These are phyloP conservation scores for Aspergillus ochraceoroseus DNA, from an alignment of 2,329 filamentous ascomycete genomes.

Conservation along the genomic window DNA sequence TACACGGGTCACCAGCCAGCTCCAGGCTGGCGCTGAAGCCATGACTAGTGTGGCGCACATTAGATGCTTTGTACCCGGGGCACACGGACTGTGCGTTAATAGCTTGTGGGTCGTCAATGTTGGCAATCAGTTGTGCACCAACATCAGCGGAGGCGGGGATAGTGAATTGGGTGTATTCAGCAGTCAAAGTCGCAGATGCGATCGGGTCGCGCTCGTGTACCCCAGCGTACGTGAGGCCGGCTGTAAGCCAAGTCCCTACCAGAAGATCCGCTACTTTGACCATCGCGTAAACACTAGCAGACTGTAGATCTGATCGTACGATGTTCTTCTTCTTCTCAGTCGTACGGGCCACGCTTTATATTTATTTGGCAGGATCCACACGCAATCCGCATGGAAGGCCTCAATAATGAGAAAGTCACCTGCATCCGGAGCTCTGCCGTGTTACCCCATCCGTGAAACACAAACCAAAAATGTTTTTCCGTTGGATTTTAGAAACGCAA, in stretches of 20 bases:
- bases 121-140: constrained; percentile 53
- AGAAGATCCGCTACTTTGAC: constrained; percentile 22
- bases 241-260: constrained; percentile 25
- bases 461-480: constrained; percentile 17
- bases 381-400: not conserved
- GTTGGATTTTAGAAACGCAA: constrained; percentile 22
- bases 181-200: constrained; percentile 17
- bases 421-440: constrained; percentile 10
- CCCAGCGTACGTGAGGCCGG: constrained; percentile 24
- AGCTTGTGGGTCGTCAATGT: constrained; percentile 60
- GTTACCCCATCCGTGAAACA: constrained; percentile 5
- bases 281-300: constrained; percentile 20
- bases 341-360: constrained; percentile 1
- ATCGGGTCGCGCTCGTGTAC: constrained; percentile 15
- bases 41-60: constrained; percentile 43
- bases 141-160: constrained; percentile 46
- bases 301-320: constrained; percentile 7
- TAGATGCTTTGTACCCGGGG: constrained; percentile 55
- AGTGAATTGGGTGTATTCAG: constrained; percentile 40
- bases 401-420: constrained; percentile 3
- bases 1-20: constrained; percentile 56
- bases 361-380: constrained; percentile 8
- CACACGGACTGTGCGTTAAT: constrained; percentile 60
- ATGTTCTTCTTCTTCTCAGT: constrained; percentile 2
- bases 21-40: constrained; percentile 52